Conservation (phyloP, 1,284 basidiomycete genomes). For the Cronartium quercuum region DNA sequence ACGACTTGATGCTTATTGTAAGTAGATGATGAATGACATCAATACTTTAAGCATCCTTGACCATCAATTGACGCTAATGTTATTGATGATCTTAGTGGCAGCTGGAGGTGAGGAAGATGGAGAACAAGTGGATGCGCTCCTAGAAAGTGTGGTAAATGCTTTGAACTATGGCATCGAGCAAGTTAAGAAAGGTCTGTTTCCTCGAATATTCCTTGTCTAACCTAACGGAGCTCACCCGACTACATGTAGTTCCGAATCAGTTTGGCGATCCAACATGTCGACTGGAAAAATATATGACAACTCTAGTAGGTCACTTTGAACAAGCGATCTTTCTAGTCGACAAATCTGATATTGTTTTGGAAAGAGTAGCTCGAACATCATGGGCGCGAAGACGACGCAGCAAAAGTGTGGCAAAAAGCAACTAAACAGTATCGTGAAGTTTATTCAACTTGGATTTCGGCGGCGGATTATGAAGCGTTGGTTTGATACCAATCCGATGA, state of each 20-base stretch:
- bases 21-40: background rate
- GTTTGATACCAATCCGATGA: background rate
- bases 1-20: constrained; percentile 36
- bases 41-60: background rate
- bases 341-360: background rate
- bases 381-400: constrained; percentile 26
- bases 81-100: constrained; percentile 2
- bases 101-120: constrained; percentile 24
- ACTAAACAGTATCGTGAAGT: constrained; percentile 35
- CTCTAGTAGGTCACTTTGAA: constrained; percentile 2
- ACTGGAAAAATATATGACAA: constrained; percentile 31
- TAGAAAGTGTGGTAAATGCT: constrained; percentile 13
- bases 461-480: constrained; percentile 37
- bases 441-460: constrained; percentile 29
- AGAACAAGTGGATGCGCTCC: constrained; percentile 17
- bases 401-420: constrained; percentile 36
- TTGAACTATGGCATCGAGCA: constrained; percentile 27
- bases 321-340: background rate
- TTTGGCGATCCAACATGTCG: constrained; percentile 32
- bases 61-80: too few species aligned
- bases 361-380: constrained; percentile 26
- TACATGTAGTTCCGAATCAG: constrained; percentile 2
- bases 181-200: constrained; percentile 26
- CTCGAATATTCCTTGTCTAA: background rate
- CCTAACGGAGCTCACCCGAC: background rate